Evolutionary conservation across 176 grass and related monocot genomes (phyloP).

Genomic region (Bromus sterilis): DNA sequence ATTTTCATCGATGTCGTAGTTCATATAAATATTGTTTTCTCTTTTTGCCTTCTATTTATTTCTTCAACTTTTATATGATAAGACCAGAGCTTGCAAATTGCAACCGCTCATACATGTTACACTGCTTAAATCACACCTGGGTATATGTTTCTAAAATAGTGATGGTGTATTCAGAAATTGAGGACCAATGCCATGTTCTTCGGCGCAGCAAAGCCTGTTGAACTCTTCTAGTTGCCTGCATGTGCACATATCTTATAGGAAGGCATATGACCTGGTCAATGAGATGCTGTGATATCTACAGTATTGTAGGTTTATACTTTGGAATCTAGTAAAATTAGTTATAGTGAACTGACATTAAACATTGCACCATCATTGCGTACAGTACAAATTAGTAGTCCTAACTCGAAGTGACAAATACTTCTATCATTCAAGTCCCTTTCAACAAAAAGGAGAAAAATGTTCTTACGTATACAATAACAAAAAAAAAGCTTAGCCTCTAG

Average conservation of each 20-base stretch:
- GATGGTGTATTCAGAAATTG: too few species aligned
- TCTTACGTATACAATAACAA: neutral
- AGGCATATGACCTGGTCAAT: neutral
- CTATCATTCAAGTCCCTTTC: constrained; percentile 11
- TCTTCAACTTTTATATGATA: too few species aligned
- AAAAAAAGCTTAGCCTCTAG: neutral
- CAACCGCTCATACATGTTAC: too few species aligned
- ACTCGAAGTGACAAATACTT: neutral
- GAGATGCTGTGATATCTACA: constrained; percentile 16
- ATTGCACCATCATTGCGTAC: neutral
- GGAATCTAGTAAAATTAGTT: neutral
- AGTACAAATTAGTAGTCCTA: constrained; percentile 17
- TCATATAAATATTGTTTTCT: too few species aligned
- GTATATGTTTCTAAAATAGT: too few species aligned
- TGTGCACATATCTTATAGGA: neutral
- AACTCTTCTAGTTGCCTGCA: neutral
- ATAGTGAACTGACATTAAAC: neutral
- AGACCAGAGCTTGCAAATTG: too few species aligned
- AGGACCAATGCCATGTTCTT: too few species aligned
- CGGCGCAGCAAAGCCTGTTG: too few species aligned
- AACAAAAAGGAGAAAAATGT: constrained; percentile 33
- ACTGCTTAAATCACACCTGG: too few species aligned
- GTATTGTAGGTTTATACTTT: neutral
- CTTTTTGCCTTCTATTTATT: too few species aligned
- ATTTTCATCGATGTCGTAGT: too few species aligned